Percentiles rank a stretch among this genome's conserved stretches.
Conservation (phyloP, 495 filamentous ascomycete species). For the Talaromyces thailandensis region DNA sequence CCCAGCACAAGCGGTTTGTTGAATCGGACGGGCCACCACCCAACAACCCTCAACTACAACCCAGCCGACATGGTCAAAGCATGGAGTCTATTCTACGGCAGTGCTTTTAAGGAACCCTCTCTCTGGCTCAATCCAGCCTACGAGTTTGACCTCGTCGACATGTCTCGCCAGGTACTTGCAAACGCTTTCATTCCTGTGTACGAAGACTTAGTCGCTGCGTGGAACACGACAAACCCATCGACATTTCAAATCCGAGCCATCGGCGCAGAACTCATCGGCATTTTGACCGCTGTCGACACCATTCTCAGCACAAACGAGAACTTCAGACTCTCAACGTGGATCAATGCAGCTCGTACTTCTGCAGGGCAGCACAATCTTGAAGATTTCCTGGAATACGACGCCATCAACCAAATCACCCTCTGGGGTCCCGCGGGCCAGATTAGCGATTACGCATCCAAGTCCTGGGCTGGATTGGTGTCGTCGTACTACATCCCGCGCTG, state of each 20-base stretch:
- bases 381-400: conserved; percentile 40
- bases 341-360: conserved; percentile 28
- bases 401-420: conserved; percentile 44
- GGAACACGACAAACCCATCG: conserved; percentile 16
- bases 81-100: conserved; percentile 32
- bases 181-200: conserved; percentile 39
- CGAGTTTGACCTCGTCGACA: conserved; percentile 41
- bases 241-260: conserved; percentile 11
- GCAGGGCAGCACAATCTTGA: conserved; percentile 16
- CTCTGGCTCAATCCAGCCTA: conserved; percentile 40
- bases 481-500: conserved; percentile 42
- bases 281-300: conserved; percentile 30
- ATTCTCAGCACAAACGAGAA: conserved; percentile 35
- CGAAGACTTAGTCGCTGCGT: conserved; percentile 22
- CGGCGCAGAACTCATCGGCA: conserved; percentile 20
- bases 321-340: conserved; percentile 38
- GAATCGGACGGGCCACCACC: conserved; percentile 30
- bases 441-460: conserved; percentile 40
- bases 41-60: conserved; percentile 35
- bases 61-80: conserved; percentile 26
- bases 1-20: conserved; percentile 30
- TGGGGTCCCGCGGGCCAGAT: conserved; percentile 45
- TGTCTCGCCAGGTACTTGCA: conserved; percentile 40
- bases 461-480: conserved; percentile 38
- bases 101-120: conserved; percentile 19